Base-by-base conservation (phyloP, 345 rosid species). In the Physaria fendleri region DNA sequence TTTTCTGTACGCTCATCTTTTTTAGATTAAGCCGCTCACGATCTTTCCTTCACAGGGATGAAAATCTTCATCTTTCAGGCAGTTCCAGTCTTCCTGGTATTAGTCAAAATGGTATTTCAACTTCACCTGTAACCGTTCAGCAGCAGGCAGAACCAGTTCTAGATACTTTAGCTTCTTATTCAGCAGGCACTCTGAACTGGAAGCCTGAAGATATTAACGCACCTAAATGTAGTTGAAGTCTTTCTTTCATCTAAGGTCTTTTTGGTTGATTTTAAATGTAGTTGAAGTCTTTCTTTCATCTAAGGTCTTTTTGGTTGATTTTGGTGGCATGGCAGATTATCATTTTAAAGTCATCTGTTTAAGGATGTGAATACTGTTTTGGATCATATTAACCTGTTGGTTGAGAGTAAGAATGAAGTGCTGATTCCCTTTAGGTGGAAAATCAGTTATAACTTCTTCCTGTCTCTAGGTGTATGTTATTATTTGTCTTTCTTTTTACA, bases 221-320 rank as follows among this genome's bases (percentile, higher is more conserved):
- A 17, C 97, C 97, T 5, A 76, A 81, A 71, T 78, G 99, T 93
- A 68, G 74, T 85, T 76, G 16, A 53, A 48, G 5, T 47, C 62
- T 62, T 66, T 29, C 56, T 58, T 68, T 59, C 34, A 50, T 34
- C 40, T 46, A 27, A 51, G 14, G 30, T 63, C 21, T 64, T 51
- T 40, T 51, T 52, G 11, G n/a, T n/a, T n/a, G n/a, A n/a, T n/a
- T n/a, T n/a, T 5, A 76, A 81, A 71, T 78, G 99, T 93, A 68
- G 74, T 85, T 76, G 16, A 53, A 48, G 5, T 47, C 62, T 62
- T 66, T 29, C 56, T 58, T 68, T 59, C 34, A 50, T 34, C 40
- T 46, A 27, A 51, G 14, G 30, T 63, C 21, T 64, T 51, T 40
- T 51, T 52, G 11, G n/a, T 30, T 39, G 13, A 13, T 32, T 42